Base-by-base conservation (phyloP, 176 grass and related monocot species). In the Poa annua region DNA sequence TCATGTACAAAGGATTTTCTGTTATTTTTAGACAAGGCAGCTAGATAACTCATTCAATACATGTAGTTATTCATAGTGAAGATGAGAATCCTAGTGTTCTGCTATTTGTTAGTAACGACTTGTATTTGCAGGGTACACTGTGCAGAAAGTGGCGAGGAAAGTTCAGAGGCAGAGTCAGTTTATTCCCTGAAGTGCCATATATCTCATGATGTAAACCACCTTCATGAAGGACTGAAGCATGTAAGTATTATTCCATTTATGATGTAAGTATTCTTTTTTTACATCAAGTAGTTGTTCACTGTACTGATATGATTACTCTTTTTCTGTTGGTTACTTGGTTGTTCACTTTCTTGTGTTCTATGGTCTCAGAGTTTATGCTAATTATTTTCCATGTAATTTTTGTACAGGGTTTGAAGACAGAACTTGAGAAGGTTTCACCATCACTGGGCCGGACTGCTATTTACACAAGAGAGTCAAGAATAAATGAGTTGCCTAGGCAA, bases 121-220 rank as follows among this genome's bases (percentile, higher is more conserved):
- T 82, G 19, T 91, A 29, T 20, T 92, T 83, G 35, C 69, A 99
- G 97, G 91, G 88, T 99, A 24, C 91, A 94, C 71, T 99, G 97
- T 89, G 87, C 93, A 76, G 97, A 99, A 89, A 99, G 93, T 81
- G 89, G 93, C 20, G 97, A 99, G 82, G 97, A 99, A 81, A 93
- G 89, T 80, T 87, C 65, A 54, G 97, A 94, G 84, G 85, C 73
- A 69, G 97, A 99, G 81, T 92, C 88, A 33, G 91, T 99, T 59
- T 96, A 90, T 92, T 87, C 97, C 59, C 78, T 99, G 13, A 99
- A 99, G 86, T 99, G 97, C 35, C 97, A 99, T 89, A 96, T 99
- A 90, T 99, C 97, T 81, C 93, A 96, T 3, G 97, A 99, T 83
- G 93, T 99, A 52, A 99, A 99, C 89, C 97, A 99, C 80, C 90